A percentile compares a stretch with the other conserved stretches of the same genome.
Conservation (phyloP, 2,329 filamentous ascomycete genomes). For the Coniochaeta hoffmannii region DNA sequence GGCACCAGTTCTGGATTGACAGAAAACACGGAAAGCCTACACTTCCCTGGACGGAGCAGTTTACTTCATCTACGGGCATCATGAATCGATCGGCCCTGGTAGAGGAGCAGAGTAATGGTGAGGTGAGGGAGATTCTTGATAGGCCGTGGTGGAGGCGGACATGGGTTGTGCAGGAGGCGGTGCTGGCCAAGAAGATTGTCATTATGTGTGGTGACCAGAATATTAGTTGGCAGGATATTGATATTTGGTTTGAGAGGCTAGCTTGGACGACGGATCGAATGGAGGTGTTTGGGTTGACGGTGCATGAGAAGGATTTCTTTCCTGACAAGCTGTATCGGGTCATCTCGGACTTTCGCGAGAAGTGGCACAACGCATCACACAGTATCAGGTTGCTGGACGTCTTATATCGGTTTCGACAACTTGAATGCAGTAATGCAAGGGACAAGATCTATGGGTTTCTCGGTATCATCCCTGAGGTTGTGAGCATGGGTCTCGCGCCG, state of each 20-base stretch:
- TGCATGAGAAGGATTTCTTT: slow-evolving; percentile 4
- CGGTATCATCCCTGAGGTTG: slow-evolving; percentile 7
- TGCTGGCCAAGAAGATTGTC: slow-evolving; percentile 6
- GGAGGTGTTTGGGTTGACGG: slow-evolving; percentile 3
- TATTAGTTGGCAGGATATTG: slow-evolving; percentile 2
- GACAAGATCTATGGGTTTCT: slow-evolving; percentile 13
- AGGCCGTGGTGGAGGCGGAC: slow-evolving; percentile 13
- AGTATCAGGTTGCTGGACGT: neutral
- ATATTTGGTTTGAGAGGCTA: slow-evolving; percentile 3
- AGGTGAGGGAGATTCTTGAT: slow-evolving; percentile 11
- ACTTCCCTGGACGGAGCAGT: neutral
- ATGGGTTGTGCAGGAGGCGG: slow-evolving; percentile 15
- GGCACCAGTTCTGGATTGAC: neutral
- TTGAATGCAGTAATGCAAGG: slow-evolving; percentile 9
- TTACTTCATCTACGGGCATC: neutral
- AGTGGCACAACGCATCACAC: slow-evolving; percentile 2
- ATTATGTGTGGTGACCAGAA: slow-evolving; percentile 9
- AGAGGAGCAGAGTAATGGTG: slow-evolving; percentile 4
- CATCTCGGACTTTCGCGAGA: slow-evolving; percentile 7
- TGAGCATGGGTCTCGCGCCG: slow-evolving; percentile 1
- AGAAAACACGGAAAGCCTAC: neutral
- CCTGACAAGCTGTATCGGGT: slow-evolving; percentile 5
- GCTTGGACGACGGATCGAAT: neutral
- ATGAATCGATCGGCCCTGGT: neutral
- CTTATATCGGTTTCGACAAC: slow-evolving; percentile 5